Percentiles rank a stretch among this genome's conserved stretches.
Conservation (phyloP, 768 basidiomycete genomes). For the Termitomyces sp. region DNA sequence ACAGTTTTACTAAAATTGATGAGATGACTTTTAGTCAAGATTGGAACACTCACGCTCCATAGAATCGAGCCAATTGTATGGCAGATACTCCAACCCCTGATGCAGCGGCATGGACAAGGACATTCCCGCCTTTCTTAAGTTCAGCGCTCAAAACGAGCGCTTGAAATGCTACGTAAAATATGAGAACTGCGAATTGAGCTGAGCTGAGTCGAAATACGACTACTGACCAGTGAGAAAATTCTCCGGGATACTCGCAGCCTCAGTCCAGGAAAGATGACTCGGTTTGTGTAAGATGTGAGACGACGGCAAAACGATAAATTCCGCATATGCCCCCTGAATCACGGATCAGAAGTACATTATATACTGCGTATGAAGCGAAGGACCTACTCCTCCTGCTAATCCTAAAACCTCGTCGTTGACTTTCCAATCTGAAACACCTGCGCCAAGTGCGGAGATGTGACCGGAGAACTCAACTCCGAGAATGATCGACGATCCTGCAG, state of each 20-base stretch:
- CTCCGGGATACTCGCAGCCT: constrained; percentile 89
- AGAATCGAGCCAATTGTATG: constrained; percentile 77
- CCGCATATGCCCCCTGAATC: constrained; percentile 83
- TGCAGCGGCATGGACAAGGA: constrained; percentile 88
- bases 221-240: constrained; percentile 76
- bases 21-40: not conserved
- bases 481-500: constrained; percentile 69
- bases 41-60: constrained; percentile 60
- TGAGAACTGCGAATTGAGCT: constrained; percentile 1
- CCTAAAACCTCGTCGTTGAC: constrained; percentile 76
- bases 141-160: constrained; percentile 61
- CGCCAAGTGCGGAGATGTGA: constrained; percentile 49
- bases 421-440: constrained; percentile 50
- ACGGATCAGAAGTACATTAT: not conserved
- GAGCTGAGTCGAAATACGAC: not conserved
- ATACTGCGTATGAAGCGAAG: not conserved
- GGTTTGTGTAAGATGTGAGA: constrained; percentile 77
- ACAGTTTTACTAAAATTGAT: constrained; percentile 50
- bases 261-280: constrained; percentile 66
- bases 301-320: constrained; percentile 69
- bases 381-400: constrained; percentile 70
- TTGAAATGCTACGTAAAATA: constrained; percentile 37
- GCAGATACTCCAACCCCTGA: constrained; percentile 89
- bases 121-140: constrained; percentile 65
- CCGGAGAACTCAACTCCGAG: constrained; percentile 91